Conservation (phyloP, 1,139 yeast species). For the Suzukiozyma palmioleophila region DNA sequence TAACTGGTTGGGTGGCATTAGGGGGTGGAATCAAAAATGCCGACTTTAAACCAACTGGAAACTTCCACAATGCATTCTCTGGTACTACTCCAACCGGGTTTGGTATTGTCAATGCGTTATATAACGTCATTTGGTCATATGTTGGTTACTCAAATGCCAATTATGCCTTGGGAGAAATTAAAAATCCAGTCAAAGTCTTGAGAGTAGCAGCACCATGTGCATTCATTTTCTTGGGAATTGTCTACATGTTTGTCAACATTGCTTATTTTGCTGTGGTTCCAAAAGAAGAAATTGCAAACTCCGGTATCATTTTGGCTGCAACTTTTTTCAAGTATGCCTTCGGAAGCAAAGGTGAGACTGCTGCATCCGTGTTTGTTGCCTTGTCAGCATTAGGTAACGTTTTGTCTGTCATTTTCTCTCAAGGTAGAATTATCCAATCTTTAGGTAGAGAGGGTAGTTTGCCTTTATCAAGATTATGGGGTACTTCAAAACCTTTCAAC, state of each 20-base stretch:
- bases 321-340: slow-evolving; percentile 43
- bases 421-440: slow-evolving; percentile 47
- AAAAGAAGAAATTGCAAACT: slow-evolving; percentile 36
- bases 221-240: slow-evolving; percentile 58
- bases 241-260: slow-evolving; percentile 60
- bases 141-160: slow-evolving; percentile 75
- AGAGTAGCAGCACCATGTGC: slow-evolving; percentile 44
- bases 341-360: slow-evolving; percentile 43
- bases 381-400: slow-evolving; percentile 49
- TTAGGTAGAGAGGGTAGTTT: slow-evolving; percentile 47
- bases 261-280: slow-evolving; percentile 58
- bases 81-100: slow-evolving; percentile 64
- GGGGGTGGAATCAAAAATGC: slow-evolving; percentile 61
- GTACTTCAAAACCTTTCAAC: slow-evolving; percentile 39
- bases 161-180: slow-evolving; percentile 77
- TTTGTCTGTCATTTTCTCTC: slow-evolving; percentile 45
- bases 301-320: slow-evolving; percentile 46
- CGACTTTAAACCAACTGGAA: slow-evolving; percentile 48
- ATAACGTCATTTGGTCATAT: slow-evolving; percentile 79
- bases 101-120: slow-evolving; percentile 73
- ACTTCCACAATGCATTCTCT: slow-evolving; percentile 56
- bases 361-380: slow-evolving; percentile 47
- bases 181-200: slow-evolving; percentile 44
- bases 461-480: slow-evolving; percentile 44
- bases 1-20: slow-evolving; percentile 80